Conservation (phyloP, 2,329 filamentous ascomycete species). For the Pestalotiopsis fici region DNA sequence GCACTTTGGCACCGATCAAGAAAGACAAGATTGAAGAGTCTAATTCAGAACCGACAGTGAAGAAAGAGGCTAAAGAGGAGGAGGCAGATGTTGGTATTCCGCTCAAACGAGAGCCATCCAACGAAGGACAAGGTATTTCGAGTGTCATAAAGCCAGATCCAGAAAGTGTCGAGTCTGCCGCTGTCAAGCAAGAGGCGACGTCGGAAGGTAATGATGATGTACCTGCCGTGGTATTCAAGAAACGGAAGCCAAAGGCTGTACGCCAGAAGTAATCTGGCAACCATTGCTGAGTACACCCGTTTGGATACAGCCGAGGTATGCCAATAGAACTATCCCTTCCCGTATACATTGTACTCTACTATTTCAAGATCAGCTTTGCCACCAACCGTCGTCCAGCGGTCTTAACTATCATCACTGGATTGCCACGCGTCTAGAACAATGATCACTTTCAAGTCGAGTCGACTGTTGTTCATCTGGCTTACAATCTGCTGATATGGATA, state of each 20-base stretch:
- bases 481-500: too few relatives aligned
- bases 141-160: constrained; percentile 30
- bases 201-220: constrained; percentile 19
- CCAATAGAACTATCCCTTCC: background rate
- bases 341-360: background rate
- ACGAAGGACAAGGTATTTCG: constrained; percentile 18
- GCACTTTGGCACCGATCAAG: constrained; percentile 31
- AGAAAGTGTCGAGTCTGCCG: constrained; percentile 13
- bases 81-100: constrained; percentile 25
- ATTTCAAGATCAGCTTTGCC: background rate
- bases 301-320: background rate
- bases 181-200: constrained; percentile 20
- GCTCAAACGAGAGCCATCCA: constrained; percentile 44
- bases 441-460: background rate
- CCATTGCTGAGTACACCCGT: background rate
- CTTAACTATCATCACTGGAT: background rate
- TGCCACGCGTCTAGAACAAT: background rate
- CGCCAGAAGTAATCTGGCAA: constrained; percentile 52
- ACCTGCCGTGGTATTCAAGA: constrained; percentile 72
- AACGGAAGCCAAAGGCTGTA: constrained; percentile 70
- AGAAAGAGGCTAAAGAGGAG: constrained; percentile 21
- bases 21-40: constrained; percentile 22
- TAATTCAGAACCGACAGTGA: constrained; percentile 14
- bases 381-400: background rate
- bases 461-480: background rate